Conservation (phyloP, 305 asterid species). For the Fraxinus albicans region DNA sequence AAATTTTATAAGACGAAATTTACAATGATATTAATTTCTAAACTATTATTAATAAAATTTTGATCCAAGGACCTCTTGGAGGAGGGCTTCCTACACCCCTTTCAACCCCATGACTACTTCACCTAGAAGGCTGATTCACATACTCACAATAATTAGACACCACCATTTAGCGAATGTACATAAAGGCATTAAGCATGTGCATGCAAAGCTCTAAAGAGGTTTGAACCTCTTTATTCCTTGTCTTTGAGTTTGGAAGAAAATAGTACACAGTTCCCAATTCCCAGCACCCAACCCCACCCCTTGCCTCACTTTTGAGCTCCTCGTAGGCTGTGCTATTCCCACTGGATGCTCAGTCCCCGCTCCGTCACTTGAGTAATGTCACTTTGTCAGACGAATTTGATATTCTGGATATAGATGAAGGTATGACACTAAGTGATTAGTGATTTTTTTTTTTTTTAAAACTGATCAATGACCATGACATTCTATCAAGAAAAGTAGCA, state of each 20-base stretch:
- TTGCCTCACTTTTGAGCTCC: conserved; percentile 40
- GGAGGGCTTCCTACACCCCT: neutral
- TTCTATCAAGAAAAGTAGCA: no score
- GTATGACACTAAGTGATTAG: no score
- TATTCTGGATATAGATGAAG: neutral
- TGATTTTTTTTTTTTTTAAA: no score
- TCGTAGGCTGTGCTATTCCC: conserved; percentile 33
- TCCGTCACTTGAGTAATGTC: neutral
- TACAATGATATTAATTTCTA: neutral
- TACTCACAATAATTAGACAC: no score
- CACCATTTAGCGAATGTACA: neutral
- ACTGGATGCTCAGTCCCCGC: neutral
- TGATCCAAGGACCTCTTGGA: neutral
- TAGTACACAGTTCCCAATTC: conserved; percentile 51
- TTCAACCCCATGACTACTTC: no score
- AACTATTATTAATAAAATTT: no score
- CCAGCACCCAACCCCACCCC: conserved; percentile 39
- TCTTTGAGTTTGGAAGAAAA: conserved; percentile 32
- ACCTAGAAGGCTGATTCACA: no score
- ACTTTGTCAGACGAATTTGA: no score
- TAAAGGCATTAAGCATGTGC: conserved; percentile 12
- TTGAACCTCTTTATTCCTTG: conserved; percentile 31
- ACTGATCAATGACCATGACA: no score
- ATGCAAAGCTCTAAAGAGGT: conserved; percentile 26
- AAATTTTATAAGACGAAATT: neutral